Conservation (phyloP, 2,329 filamentous ascomycete genomes). For the Paecilomyces sp. region DNA sequence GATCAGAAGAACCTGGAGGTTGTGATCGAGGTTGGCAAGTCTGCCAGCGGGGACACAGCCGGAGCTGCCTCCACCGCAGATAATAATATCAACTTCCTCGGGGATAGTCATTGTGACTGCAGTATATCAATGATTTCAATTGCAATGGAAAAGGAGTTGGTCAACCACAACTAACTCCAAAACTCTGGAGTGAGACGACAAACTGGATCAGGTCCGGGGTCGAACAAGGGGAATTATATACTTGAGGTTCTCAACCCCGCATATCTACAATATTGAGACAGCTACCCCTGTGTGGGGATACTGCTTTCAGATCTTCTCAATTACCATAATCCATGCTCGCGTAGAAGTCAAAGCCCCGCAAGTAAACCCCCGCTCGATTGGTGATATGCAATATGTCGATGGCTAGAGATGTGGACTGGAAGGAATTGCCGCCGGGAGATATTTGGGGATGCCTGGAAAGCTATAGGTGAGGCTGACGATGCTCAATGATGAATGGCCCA, state of each 20-base stretch:
- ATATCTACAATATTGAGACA: neutral
- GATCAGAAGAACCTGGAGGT: slow-evolving; percentile 63
- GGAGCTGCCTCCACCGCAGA: slow-evolving; percentile 65
- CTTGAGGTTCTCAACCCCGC: neutral
- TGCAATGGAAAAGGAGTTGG: neutral
- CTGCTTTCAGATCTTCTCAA: neutral
- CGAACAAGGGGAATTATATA: neutral
- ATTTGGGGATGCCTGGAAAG: neutral
- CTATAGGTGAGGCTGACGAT: neutral
- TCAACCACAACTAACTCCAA: neutral
- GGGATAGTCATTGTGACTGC: slow-evolving; percentile 51
- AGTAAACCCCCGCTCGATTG: neutral
- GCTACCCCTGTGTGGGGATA: neutral
- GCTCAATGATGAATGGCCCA: neutral
- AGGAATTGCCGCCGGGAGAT: neutral
- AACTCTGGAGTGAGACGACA: neutral
- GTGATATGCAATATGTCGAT: neutral
- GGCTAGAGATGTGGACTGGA: neutral
- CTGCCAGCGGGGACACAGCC: slow-evolving; percentile 34
- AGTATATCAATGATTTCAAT: neutral
- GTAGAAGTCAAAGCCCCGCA: neutral
- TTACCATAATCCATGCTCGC: neutral
- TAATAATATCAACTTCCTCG: slow-evolving; percentile 77
- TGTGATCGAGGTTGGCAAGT: slow-evolving; percentile 69
- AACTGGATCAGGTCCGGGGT: neutral